A percentile compares a stretch with the other conserved stretches of the same genome.
These are phyloP conservation scores for Diaporthe caulivora DNA, from an alignment of 2,329 filamentous ascomycete species.

Conservation along the genomic window DNA sequence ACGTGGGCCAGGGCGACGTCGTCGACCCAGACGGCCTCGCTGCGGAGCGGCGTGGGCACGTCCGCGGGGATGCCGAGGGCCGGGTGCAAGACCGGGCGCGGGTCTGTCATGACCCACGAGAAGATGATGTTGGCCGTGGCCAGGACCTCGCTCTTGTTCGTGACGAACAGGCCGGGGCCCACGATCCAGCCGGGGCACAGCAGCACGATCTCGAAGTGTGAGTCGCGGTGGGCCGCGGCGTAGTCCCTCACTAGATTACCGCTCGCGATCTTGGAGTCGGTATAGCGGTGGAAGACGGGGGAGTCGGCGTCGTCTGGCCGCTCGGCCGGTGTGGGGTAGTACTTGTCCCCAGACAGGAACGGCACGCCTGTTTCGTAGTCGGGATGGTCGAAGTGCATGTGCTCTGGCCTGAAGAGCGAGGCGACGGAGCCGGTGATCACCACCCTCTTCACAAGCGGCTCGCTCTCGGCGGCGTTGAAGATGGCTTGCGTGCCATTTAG, in stretches of 20 bases:
- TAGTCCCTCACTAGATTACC: slow-evolving; percentile 21
- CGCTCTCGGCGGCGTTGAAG: slow-evolving; percentile 22
- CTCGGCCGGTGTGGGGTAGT: background rate
- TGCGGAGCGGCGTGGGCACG: background rate
- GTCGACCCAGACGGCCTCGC: slow-evolving; percentile 17
- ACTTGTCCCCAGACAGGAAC: background rate
- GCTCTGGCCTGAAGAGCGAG: background rate
- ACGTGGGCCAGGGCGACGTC: slow-evolving; percentile 24
- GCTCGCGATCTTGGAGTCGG: slow-evolving; percentile 30
- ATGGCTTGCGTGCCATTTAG: slow-evolving; percentile 22
- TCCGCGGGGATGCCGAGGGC: background rate
- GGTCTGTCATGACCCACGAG: slow-evolving; percentile 13
- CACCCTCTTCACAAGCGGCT: slow-evolving; percentile 24
- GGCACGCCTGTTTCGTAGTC: background rate
- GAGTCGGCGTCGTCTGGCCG: background rate
- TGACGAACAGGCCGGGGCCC: slow-evolving; percentile 12
- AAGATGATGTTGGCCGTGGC: slow-evolving; percentile 19
- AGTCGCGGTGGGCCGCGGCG: slow-evolving; percentile 22
- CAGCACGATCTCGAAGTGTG: slow-evolving; percentile 24
- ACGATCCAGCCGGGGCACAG: slow-evolving; percentile 29
- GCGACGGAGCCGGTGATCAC: slow-evolving; percentile 29
- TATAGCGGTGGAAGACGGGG: slow-evolving; percentile 1
- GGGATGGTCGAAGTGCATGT: background rate
- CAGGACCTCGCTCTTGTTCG: slow-evolving; percentile 10
- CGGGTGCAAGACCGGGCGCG: background rate